These are phyloP conservation scores for Solanum habrochaites DNA, from an alignment of 257 asterid species.

Conservation along the genomic window DNA sequence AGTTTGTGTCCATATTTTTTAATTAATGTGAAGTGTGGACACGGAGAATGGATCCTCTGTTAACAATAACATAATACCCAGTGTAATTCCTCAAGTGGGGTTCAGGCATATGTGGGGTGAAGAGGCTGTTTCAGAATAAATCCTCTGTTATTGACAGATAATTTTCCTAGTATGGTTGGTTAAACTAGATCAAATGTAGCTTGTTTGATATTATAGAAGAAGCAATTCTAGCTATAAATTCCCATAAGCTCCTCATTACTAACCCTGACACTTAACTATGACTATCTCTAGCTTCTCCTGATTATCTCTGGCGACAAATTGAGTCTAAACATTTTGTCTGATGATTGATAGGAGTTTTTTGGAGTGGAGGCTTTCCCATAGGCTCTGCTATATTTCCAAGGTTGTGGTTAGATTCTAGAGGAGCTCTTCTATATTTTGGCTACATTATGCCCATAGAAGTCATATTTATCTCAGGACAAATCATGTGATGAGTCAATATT, in stretches of 20 bases:
- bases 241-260: background rate
- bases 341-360: background rate
- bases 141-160: background rate
- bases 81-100: background rate
- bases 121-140: background rate
- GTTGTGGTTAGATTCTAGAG: background rate
- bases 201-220: background rate
- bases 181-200: background rate
- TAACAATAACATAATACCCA: background rate
- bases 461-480: background rate
- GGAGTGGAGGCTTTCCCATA: background rate
- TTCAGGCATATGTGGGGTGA: background rate
- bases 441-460: background rate
- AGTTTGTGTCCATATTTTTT: background rate
- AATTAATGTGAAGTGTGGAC: background rate
- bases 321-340: background rate
- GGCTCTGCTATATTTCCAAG: background rate
- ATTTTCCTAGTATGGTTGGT: background rate
- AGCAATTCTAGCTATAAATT: background rate
- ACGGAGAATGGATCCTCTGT: background rate
- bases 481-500: background rate
- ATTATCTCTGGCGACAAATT: background rate
- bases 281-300: background rate
- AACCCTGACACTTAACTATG: background rate
- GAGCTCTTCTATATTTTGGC: background rate